Base-by-base conservation (phyloP, 768 basidiomycete species). In the Mycena kentingensis region DNA sequence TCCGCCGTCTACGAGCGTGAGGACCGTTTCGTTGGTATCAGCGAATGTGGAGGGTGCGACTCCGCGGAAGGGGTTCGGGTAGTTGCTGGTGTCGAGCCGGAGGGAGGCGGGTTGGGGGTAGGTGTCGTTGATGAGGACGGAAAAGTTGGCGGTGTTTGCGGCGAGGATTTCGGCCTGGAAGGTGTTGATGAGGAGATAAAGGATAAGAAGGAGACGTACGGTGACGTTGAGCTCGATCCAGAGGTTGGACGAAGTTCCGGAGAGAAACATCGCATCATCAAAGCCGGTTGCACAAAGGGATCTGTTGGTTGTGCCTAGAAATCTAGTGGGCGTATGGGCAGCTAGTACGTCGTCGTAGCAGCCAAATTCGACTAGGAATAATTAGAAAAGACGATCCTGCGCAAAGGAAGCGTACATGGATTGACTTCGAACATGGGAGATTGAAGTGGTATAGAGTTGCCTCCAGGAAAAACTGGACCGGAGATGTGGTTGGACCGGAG, bases 311-410 rank as follows among this genome's bases (percentile, higher is more conserved):
- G 68, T 71, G 1, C 82, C 82, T 19, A 79, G 59, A 60, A 77
- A 75, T 54, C 77, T 70, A 28, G 75, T 65, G 0, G 73, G 70
- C 5, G 73, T 71, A 47, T 79, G 80, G 2, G 80, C 78, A 1
- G 77, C 73, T 5, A 75, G 62, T 35, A 69, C 69, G 46, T 74
- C 66, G 48, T 78, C 77, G 52, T 65, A 78, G 0, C 71, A 73
- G 1, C 77, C 75, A 60, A 68, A 69, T 51, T 74, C 73, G 46
- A 62, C 74, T 75, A 32, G 26, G 4, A 27, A 3, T 8, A 41
- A 5, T 16, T 13, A 10, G 22, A 31, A 36, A 21, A 39, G 24
- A 26, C 5, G 16, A 28, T 15, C 26, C 13, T 18, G n/a, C 2
- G 6, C 12, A 21, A 29, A 41, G 5, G 19, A 16, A 13, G 57